Conservation (phyloP, 352 stramenopile genomes). For the Pythium insidiosum region DNA sequence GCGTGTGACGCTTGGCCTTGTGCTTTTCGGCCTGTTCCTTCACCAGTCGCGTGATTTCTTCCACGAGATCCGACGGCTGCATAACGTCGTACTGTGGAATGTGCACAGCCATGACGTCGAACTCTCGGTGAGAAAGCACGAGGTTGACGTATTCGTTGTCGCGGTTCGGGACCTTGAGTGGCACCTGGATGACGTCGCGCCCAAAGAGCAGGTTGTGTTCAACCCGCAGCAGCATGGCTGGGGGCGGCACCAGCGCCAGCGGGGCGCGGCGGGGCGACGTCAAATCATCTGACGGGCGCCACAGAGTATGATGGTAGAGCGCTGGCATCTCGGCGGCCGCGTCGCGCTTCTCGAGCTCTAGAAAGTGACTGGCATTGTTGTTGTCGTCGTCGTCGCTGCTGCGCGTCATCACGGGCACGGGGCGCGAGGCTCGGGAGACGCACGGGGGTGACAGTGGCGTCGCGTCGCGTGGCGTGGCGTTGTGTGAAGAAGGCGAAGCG, state of each 20-base stretch:
- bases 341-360: no score
- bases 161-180: constrained; percentile 30
- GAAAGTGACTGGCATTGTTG: background rate
- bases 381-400: constrained; percentile 3
- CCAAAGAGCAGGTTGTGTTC: constrained; percentile 46
- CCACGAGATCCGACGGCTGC: constrained; percentile 37
- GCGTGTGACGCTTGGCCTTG: constrained; percentile 19
- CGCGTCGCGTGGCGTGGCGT: no score
- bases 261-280: background rate
- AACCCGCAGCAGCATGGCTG: constrained; percentile 10
- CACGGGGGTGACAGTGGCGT: no score
- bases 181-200: constrained; percentile 70
- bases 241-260: constrained; percentile 3
- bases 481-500: no score
- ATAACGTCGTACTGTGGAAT: constrained; percentile 63
- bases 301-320: no score
- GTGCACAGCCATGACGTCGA: constrained; percentile 68
- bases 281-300: no score
- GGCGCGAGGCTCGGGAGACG: no score
- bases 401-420: no score
- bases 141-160: constrained; percentile 56
- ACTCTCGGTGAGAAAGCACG: constrained; percentile 69
- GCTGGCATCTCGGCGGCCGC: background rate
- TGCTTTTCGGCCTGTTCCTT: constrained; percentile 34
- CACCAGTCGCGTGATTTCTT: constrained; percentile 45